Evolutionary conservation across 2,329 filamentous ascomycete species (phyloP).

Genomic region (Diplocarpon mali): DNA sequence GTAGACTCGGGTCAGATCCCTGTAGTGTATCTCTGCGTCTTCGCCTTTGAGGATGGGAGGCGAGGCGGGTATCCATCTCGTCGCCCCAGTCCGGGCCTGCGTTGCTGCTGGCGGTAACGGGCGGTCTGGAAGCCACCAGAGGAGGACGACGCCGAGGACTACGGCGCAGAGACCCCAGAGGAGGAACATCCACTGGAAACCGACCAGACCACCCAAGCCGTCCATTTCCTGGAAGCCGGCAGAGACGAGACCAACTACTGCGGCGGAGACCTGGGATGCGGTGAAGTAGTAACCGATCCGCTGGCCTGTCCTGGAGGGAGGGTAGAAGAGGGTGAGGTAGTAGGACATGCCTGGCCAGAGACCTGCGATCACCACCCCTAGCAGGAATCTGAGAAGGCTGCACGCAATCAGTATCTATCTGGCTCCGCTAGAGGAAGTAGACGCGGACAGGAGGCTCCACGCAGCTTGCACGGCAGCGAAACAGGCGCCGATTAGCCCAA

Average conservation of each 20-base stretch:
- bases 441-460: conserved; percentile 54
- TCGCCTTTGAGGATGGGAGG: conserved; percentile 64
- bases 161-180: conserved; percentile 70
- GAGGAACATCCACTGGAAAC: conserved; percentile 89
- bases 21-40: conserved; percentile 73
- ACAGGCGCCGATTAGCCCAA: conserved; percentile 73
- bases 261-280: conserved; percentile 76
- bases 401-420: background rate
- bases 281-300: conserved; percentile 86
- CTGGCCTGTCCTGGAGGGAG: conserved; percentile 74
- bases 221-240: conserved; percentile 92
- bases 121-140: conserved; percentile 88
- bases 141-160: conserved; percentile 56
- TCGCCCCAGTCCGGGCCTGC: conserved; percentile 34
- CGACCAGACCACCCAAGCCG: conserved; percentile 60
- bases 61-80: conserved; percentile 56
- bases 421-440: background rate
- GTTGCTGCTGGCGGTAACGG: conserved; percentile 61
- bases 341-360: conserved; percentile 94
- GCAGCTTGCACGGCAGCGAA: conserved; percentile 72
- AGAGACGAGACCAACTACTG: conserved; percentile 80
- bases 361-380: conserved; percentile 79
- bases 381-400: conserved; percentile 67
- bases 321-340: conserved; percentile 86
- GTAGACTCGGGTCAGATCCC: conserved; percentile 72